phyloP scores from a whole-genome alignment of 73 alveolate species.

The Uronychia binucleata region DNA sequence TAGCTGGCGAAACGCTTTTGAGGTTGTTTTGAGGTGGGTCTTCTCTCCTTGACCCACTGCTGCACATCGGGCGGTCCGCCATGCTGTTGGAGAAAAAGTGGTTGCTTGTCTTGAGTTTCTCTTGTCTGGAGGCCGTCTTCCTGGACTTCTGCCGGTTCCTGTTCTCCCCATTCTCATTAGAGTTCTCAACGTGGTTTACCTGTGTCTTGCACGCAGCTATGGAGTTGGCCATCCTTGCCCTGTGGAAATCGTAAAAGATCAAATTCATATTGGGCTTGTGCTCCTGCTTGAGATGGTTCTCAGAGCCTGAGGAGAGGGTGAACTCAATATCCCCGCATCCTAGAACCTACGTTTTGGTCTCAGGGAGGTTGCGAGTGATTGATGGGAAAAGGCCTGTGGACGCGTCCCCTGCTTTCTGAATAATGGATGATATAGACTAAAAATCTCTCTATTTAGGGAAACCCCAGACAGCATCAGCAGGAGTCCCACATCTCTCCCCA shows the following conservation, averaged over 20 bases:
- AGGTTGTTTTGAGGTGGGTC: neutral
- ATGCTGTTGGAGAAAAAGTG: neutral
- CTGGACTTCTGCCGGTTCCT: neutral
- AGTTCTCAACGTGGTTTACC: neutral
- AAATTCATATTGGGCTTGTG: neutral
- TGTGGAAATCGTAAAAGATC: neutral
- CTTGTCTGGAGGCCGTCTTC: neutral
- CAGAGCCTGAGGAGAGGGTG: neutral
- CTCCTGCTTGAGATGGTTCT: neutral
- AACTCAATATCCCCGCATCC: neutral
- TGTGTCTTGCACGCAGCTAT: neutral
- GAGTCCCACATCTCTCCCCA: neutral
- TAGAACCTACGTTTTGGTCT: neutral
- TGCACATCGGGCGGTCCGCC: neutral
- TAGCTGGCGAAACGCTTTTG: neutral
- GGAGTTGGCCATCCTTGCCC: neutral
- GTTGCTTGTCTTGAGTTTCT: neutral
- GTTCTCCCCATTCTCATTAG: neutral
- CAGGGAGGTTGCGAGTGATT: neutral
- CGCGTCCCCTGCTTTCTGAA: neutral
- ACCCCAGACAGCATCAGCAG: neutral
- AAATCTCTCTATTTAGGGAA: neutral
- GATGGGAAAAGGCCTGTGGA: neutral
- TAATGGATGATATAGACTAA: neutral
- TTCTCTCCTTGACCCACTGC: neutral